phyloP scores from a whole-genome alignment of 352 stramenopile genomes.

The Phytophthora ramorum region DNA sequence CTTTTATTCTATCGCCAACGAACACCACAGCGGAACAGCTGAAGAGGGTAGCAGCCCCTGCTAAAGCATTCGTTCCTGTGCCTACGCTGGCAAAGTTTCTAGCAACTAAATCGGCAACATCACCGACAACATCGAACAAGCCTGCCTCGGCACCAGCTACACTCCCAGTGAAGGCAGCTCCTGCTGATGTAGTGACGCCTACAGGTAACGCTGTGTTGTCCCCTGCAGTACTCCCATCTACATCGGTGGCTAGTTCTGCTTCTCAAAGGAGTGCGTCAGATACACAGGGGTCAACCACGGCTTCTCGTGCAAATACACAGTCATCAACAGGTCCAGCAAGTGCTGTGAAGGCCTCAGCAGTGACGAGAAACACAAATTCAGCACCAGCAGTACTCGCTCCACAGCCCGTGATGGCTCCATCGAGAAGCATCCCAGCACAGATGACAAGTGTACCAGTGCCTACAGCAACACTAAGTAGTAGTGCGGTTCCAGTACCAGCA shows the following conservation, averaged over 20 bases:
- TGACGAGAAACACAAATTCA: background rate
- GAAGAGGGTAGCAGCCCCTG: slow-evolving; percentile 1
- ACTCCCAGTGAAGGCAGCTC: background rate
- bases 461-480: background rate
- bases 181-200: background rate
- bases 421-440: background rate
- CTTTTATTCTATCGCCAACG: background rate
- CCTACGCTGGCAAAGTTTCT: slow-evolving; percentile 1
- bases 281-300: background rate
- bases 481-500: background rate
- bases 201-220: background rate
- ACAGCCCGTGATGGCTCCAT: background rate
- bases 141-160: background rate
- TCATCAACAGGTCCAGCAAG: slow-evolving; percentile 1
- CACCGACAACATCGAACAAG: slow-evolving; percentile 2
- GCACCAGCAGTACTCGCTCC: background rate
- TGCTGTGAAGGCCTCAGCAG: background rate
- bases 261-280: background rate
- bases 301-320: background rate
- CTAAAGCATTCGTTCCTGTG: background rate
- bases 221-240: background rate
- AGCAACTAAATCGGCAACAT: slow-evolving; percentile 1
- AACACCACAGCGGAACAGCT: slow-evolving; percentile 1
- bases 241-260: background rate
- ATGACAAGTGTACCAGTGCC: background rate